phyloP scores from a whole-genome alignment of 2,329 filamentous ascomycete species.

The Pseudopithomyces maydicus region DNA sequence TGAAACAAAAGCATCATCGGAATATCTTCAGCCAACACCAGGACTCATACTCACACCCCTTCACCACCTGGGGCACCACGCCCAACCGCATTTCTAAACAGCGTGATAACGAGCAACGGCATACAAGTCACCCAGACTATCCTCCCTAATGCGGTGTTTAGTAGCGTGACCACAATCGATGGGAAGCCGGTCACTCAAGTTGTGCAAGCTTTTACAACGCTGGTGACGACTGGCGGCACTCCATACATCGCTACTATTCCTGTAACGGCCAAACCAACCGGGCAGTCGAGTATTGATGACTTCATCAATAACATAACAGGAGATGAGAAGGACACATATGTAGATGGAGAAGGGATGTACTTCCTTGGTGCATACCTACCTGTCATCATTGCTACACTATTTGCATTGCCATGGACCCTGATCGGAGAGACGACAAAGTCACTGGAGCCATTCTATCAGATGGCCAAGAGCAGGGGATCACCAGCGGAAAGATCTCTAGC shows the following conservation, averaged over 20 bases:
- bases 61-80: neutral
- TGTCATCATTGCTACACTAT: constrained; percentile 4
- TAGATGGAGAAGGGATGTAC: neutral
- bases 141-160: neutral
- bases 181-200: neutral
- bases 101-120: neutral
- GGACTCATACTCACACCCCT: too few species aligned
- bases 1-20: neutral
- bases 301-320: neutral
- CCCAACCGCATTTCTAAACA: neutral
- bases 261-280: neutral
- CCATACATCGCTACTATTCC: neutral
- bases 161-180: neutral
- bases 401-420: constrained; percentile 8
- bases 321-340: neutral
- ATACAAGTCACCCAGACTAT: neutral
- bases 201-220: neutral
- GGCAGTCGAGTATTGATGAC: neutral
- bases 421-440: neutral
- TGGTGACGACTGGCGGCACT: neutral
- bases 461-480: constrained; percentile 1
- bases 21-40: neutral
- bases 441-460: constrained; percentile 10
- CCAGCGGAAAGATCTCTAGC: constrained; percentile 1
- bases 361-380: constrained; percentile 11